phyloP scores from a whole-genome alignment of 2,329 filamentous ascomycete species.

The Cyphellophora europaea region DNA sequence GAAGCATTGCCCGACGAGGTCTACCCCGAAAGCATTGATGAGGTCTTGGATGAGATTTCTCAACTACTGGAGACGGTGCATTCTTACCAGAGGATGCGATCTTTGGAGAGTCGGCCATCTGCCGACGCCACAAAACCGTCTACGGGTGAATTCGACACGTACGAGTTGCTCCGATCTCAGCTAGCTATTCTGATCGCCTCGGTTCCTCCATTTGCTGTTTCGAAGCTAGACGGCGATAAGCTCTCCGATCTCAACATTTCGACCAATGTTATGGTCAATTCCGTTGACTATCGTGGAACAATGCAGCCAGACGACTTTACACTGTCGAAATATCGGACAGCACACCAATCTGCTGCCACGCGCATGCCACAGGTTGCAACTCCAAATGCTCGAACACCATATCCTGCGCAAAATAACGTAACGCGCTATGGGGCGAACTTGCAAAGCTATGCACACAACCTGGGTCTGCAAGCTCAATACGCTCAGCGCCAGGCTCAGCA shows the following conservation, averaged over 20 bases:
- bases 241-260: slow-evolving; percentile 75
- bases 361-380: slow-evolving; percentile 17
- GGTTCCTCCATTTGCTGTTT: slow-evolving; percentile 74
- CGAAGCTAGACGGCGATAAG: slow-evolving; percentile 77
- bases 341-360: slow-evolving; percentile 23
- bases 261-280: slow-evolving; percentile 64
- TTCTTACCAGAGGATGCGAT: slow-evolving; percentile 54
- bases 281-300: slow-evolving; percentile 63
- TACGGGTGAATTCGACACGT: slow-evolving; percentile 48
- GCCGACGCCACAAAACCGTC: slow-evolving; percentile 44
- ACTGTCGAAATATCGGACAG: slow-evolving; percentile 36
- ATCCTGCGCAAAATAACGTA: slow-evolving; percentile 4
- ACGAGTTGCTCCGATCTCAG: slow-evolving; percentile 67
- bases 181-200: slow-evolving; percentile 63
- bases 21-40: slow-evolving; percentile 30
- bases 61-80: slow-evolving; percentile 52
- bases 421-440: slow-evolving; percentile 10
- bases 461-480: slow-evolving; percentile 11
- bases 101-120: slow-evolving; percentile 28
- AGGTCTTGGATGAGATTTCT: slow-evolving; percentile 48
- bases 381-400: slow-evolving; percentile 11
- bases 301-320: slow-evolving; percentile 74
- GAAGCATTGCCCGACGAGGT: slow-evolving; percentile 18
- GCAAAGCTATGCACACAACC: slow-evolving; percentile 10
- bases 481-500: slow-evolving; percentile 20